Evolutionary conservation across 768 basidiomycete genomes (phyloP).

Genomic region (Suillus alpinus): DNA sequence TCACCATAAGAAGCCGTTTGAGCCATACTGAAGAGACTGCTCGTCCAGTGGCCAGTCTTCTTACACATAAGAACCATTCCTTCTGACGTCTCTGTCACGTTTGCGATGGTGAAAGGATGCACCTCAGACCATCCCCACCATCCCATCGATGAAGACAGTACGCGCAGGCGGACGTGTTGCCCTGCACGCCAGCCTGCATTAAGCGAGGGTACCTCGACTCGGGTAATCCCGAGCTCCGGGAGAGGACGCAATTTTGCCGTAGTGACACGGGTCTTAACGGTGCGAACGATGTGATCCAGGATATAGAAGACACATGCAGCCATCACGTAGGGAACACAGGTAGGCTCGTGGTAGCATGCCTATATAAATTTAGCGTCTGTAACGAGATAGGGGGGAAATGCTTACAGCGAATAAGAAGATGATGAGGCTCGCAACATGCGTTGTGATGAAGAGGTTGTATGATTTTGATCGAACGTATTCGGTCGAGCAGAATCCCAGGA

Average conservation of each 20-base stretch:
- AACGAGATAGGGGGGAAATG: background rate
- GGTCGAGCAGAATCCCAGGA: conserved; percentile 39
- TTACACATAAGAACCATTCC: conserved; percentile 53
- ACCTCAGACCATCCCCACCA: conserved; percentile 38
- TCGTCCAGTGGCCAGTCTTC: conserved; percentile 50
- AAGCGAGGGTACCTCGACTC: conserved; percentile 43
- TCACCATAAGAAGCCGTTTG: conserved; percentile 28
- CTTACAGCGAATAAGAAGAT: conserved; percentile 38
- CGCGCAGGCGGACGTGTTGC: conserved; percentile 56
- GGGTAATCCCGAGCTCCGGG: conserved; percentile 43
- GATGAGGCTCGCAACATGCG: conserved; percentile 43
- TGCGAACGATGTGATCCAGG: conserved; percentile 45
- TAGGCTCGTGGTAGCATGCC: conserved; percentile 22
- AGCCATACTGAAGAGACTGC: conserved; percentile 39
- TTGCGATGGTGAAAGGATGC: conserved; percentile 56
- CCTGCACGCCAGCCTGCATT: conserved; percentile 57
- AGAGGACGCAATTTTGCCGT: conserved; percentile 44
- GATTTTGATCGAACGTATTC: conserved; percentile 38
- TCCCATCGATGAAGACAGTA: conserved; percentile 40
- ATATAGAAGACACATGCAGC: conserved; percentile 39
- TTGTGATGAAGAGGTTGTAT: conserved; percentile 43
- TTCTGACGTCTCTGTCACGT: conserved; percentile 36
- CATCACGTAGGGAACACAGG: conserved; percentile 40
- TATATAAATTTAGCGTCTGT: conserved; percentile 9
- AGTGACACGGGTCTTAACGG: conserved; percentile 44